Conservation (phyloP, 2,329 filamentous ascomycete genomes). For the Grosmannia penicillata region DNA sequence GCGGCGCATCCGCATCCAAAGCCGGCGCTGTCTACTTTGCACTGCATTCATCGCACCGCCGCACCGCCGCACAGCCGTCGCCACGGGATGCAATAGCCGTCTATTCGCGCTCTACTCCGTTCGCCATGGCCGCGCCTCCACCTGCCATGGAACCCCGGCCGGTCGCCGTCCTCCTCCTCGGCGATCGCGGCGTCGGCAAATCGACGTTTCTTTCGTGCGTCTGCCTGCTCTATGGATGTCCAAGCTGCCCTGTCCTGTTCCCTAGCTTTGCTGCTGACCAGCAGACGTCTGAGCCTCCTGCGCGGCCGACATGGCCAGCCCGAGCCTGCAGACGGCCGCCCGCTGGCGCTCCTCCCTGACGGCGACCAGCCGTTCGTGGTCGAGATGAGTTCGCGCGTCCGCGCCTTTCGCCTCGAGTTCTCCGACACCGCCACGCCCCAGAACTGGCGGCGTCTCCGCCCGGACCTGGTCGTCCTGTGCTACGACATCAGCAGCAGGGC, state of each 20-base stretch:
- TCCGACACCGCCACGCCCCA: conserved; percentile 44
- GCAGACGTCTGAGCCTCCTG: conserved; percentile 37
- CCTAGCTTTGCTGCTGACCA: not conserved
- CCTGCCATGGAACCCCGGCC: conserved; percentile 2
- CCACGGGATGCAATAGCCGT: too few relatives aligned
- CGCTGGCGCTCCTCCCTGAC: conserved; percentile 37
- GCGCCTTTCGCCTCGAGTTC: conserved; percentile 40
- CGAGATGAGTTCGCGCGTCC: conserved; percentile 31
- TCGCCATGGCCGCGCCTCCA: too few relatives aligned
- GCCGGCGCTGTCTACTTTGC: too few relatives aligned
- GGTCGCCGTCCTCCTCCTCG: conserved; percentile 38
- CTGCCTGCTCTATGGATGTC: conserved; percentile 5
- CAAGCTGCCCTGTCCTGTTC: not conserved
- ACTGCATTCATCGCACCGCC: too few relatives aligned
- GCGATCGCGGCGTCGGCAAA: conserved; percentile 44
- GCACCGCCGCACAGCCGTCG: too few relatives aligned
- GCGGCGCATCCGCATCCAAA: too few relatives aligned
- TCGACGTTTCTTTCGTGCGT: conserved; percentile 47
- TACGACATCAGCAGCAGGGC: conserved; percentile 46
- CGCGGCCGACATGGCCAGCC: too few relatives aligned
- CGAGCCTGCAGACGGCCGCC: conserved; percentile 10
- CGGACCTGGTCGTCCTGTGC: conserved; percentile 44
- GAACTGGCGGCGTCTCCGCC: conserved; percentile 42
- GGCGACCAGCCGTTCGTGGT: conserved; percentile 47
- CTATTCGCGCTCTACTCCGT: too few relatives aligned